Evolutionary conservation across 352 stramenopile species (phyloP).

Genomic region (Pythium rishiriense): DNA sequence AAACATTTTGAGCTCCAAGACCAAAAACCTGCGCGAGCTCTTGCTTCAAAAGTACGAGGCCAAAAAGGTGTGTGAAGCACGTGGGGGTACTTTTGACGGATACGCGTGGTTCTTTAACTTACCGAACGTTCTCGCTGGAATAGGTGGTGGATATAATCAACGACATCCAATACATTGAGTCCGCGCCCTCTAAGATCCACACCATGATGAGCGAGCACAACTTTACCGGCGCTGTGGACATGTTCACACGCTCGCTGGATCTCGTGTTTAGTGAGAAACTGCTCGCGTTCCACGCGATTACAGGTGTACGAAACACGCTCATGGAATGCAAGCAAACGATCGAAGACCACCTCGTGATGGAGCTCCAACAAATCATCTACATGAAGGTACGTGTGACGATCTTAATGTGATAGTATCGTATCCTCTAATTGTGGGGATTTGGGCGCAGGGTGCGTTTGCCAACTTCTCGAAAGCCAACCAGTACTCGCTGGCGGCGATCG

Average conservation of each 20-base stretch:
- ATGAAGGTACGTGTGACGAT: slow-evolving; percentile 44
- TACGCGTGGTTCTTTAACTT: background rate
- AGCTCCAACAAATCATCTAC: slow-evolving; percentile 74
- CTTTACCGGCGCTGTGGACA: slow-evolving; percentile 65
- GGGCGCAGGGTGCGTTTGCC: slow-evolving; percentile 45
- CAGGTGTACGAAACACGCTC: slow-evolving; percentile 66
- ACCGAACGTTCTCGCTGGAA: background rate
- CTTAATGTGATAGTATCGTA: background rate
- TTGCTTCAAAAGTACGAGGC: slow-evolving; percentile 82
- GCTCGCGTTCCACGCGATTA: slow-evolving; percentile 76
- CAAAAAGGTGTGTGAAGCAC: slow-evolving; percentile 46
- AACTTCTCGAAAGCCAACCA: slow-evolving; percentile 69
- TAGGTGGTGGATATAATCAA: slow-evolving; percentile 82
- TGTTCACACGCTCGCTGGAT: slow-evolving; percentile 74
- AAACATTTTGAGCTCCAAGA: slow-evolving; percentile 82
- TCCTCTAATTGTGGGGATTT: background rate
- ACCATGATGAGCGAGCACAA: slow-evolving; percentile 51
- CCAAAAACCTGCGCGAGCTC: slow-evolving; percentile 78
- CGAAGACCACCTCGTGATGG: slow-evolving; percentile 72
- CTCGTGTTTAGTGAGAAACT: slow-evolving; percentile 82
- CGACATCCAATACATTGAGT: slow-evolving; percentile 82
- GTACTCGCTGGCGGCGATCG: slow-evolving; percentile 66
- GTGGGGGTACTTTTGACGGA: background rate
- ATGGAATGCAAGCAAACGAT: slow-evolving; percentile 88
- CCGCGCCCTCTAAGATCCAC: slow-evolving; percentile 66